phyloP scores from a whole-genome alignment of 192 early-diverging fungal species.

The Backusella circina region DNA sequence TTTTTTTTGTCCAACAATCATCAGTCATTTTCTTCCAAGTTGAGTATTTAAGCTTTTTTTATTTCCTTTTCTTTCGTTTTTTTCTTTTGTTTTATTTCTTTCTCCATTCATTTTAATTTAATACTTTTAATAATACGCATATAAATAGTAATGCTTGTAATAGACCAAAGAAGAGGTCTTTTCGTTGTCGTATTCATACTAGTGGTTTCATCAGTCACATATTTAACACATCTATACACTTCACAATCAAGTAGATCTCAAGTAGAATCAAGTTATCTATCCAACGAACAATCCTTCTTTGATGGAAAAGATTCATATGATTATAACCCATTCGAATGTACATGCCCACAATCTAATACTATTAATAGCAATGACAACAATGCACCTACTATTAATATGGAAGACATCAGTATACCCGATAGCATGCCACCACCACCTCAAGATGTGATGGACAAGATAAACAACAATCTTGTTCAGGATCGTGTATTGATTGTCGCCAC shows the following conservation, averaged over 20 bases:
- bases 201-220: not conserved
- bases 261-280: not conserved
- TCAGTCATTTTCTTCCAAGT: not conserved
- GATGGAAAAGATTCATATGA: not conserved
- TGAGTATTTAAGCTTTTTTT: not conserved
- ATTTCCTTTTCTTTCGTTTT: not conserved
- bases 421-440: not conserved
- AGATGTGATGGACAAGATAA: slow-evolving; percentile 10
- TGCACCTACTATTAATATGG: not conserved
- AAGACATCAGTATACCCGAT: not conserved
- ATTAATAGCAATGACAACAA: not conserved
- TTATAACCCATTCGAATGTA: not conserved
- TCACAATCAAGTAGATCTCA: not conserved
- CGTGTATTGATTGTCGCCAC: slow-evolving; percentile 19
- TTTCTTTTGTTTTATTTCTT: not conserved
- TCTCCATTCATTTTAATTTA: not conserved
- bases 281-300: slow-evolving; percentile 8
- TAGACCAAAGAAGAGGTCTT: slow-evolving; percentile 2
- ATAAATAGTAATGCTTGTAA: not conserved
- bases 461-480: slow-evolving; percentile 11
- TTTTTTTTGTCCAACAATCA: not conserved
- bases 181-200: not conserved
- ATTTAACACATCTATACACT: not conserved
- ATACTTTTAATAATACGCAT: not conserved
- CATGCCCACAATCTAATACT: not conserved